Conservation (phyloP, 305 asterid species). For the Solanum hybrid region DNA sequence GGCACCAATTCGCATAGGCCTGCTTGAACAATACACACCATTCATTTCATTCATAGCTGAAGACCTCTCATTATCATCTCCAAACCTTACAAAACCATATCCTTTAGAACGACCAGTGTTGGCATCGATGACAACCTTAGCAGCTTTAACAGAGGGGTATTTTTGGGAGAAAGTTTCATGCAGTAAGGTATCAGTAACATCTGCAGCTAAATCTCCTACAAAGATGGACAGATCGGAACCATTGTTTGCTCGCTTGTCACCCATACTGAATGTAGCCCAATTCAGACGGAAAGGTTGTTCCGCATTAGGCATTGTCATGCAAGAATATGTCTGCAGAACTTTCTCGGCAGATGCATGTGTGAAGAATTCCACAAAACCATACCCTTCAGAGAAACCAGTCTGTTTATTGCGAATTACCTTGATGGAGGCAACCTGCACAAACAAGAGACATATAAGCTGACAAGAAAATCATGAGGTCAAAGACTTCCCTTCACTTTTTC, state of each 20-base stretch:
- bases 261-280: conserved; percentile 98
- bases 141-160: conserved; percentile 86
- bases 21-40: conserved; percentile 76
- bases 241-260: conserved; percentile 68
- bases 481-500: neutral
- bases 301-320: conserved; percentile 64
- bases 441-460: neutral
- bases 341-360: conserved; percentile 79
- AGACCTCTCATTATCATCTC: conserved; percentile 79
- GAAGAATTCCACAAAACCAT: conserved; percentile 85
- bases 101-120: conserved; percentile 93
- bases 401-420: conserved; percentile 93
- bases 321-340: conserved; percentile 51
- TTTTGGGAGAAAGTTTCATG: conserved; percentile 64
- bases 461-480: neutral
- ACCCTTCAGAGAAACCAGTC: conserved; percentile 88
- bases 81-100: conserved; percentile 90
- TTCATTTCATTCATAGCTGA: conserved; percentile 91
- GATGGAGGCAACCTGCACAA: conserved; percentile 67
- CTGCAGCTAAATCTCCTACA: conserved; percentile 94
- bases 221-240: conserved; percentile 89
- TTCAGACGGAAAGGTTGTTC: conserved; percentile 82
- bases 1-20: conserved; percentile 94
- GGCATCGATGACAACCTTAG: conserved; percentile 88
- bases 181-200: conserved; percentile 77